Base-by-base conservation (phyloP, 352 stramenopile species). In the Aphanomyces invadans region DNA sequence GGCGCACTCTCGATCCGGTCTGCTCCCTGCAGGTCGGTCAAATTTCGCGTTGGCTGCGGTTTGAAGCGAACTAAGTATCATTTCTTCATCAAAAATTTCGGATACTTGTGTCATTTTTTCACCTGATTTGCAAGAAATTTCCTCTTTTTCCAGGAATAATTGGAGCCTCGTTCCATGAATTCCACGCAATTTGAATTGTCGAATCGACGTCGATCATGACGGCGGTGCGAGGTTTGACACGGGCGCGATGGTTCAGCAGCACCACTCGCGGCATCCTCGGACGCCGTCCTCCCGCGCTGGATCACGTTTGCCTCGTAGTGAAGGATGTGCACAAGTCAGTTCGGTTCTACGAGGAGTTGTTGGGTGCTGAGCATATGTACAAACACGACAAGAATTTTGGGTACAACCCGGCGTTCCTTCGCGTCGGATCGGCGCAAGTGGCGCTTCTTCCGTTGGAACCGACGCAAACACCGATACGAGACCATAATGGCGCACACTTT, bases 401-500 rank as follows among this genome's bases (percentile, higher is more conserved):
- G 11, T 3, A 21, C 3, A 36, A 65, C 29, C 57, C 57, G 25
- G 57, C 57, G 21, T 65, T 65, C 42, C 39, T 65, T 21, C 25
- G 21, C 9, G 33, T 65, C 28, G 57, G 57, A 4, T 9, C 23
- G 11, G 57, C 45, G 25, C 57, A 65, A 36, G 36, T 65, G 12
- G 39, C 57, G 45, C 45, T 65, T 15, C 31, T 65, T 12, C 57
- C 57, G 26, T 10, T 65, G 7, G 57, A 29, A 25, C 12, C 33
- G 4, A 25, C 21, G 17, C 57, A 65, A 33, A 32, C 26, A 15
- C 57, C 31, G 15, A 65, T 65, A 26, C 25, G n/a, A 11, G 57
- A 65, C 45, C 57, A 65, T 29, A 65, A 65, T 36, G 57, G 57
- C 4, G 57, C 57, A 26, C 57, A 65, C 28, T 65, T 65, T 52